These are phyloP conservation scores for Diutina sp. DNA, from an alignment of 1,139 yeast genomes.

Conservation along the genomic window DNA sequence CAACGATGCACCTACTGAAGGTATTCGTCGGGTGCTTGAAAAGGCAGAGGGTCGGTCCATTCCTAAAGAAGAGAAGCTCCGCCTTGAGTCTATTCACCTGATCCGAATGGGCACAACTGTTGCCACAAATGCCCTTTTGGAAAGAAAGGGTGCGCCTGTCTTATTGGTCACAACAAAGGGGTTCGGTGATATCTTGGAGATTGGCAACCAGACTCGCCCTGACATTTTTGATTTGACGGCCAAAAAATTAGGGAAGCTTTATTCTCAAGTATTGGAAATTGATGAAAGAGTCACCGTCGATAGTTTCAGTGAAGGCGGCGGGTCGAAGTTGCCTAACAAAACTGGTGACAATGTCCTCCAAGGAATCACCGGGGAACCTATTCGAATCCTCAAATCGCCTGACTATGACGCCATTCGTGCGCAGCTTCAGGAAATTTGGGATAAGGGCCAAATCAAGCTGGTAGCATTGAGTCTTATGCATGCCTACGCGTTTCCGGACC, in stretches of 20 bases:
- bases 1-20: slow-evolving; percentile 84
- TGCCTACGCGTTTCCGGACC: slow-evolving; percentile 27
- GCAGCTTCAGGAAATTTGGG: slow-evolving; percentile 15
- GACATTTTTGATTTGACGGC: slow-evolving; percentile 38
- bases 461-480: slow-evolving; percentile 28
- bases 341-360: slow-evolving; percentile 12
- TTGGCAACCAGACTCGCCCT: slow-evolving; percentile 70
- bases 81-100: slow-evolving; percentile 28
- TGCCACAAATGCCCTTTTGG: slow-evolving; percentile 65
- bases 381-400: slow-evolving; percentile 20
- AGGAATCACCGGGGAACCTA: slow-evolving; percentile 25
- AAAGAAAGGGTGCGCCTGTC: slow-evolving; percentile 53
- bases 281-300: slow-evolving; percentile 67
- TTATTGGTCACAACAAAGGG: slow-evolving; percentile 59
- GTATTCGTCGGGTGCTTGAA: slow-evolving; percentile 69
- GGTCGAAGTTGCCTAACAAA: background rate
- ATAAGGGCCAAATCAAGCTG: slow-evolving; percentile 16
- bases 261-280: slow-evolving; percentile 49
- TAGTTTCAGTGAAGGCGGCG: slow-evolving; percentile 43
- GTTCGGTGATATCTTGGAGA: slow-evolving; percentile 46
- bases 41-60: slow-evolving; percentile 35
- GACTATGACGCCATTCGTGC: slow-evolving; percentile 14
- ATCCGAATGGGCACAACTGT: slow-evolving; percentile 75
- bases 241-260: slow-evolving; percentile 26
- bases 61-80: slow-evolving; percentile 18